A percentile compares a stretch with the other conserved stretches of the same genome.
Evolutionary conservation across 23 red algal species (phyloP).

Genomic region (Gracilaria caudata): DNA sequence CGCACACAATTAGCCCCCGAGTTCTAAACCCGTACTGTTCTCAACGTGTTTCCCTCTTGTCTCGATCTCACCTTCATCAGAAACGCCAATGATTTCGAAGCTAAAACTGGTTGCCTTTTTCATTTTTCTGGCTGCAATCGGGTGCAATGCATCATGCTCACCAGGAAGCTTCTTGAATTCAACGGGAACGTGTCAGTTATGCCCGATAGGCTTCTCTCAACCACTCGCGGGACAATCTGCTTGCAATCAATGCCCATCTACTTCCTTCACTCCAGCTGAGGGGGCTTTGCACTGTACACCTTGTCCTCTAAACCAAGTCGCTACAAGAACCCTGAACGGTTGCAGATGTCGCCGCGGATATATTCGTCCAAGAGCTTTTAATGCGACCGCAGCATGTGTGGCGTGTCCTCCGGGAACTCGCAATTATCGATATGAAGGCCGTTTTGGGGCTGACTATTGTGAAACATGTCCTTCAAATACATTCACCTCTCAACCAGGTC

Average conservation of each 20-base stretch:
- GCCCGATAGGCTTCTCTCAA: background rate
- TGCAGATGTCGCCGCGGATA: conserved; percentile 3
- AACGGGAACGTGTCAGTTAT: background rate
- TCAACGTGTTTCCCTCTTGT: background rate
- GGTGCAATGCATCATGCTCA: background rate
- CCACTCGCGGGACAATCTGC: background rate
- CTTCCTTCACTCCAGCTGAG: background rate
- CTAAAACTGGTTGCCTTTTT: background rate
- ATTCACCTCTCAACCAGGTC: background rate
- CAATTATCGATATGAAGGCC: background rate
- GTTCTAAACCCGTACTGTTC: background rate
- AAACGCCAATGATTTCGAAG: background rate
- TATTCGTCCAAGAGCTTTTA: background rate
- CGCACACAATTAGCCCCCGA: background rate
- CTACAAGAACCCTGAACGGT: background rate
- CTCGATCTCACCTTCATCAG: background rate
- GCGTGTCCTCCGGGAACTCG: conserved; percentile 7
- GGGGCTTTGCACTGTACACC: background rate
- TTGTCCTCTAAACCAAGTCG: background rate
- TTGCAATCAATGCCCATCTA: background rate
- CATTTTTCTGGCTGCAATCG: background rate
- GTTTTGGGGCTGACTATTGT: background rate
- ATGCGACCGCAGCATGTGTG: background rate
- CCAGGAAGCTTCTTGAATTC: background rate
- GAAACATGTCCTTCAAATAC: background rate